These are phyloP conservation scores for Protea cynaroides DNA, from an alignment of 164 flowering plant species.

Conservation along the genomic window DNA sequence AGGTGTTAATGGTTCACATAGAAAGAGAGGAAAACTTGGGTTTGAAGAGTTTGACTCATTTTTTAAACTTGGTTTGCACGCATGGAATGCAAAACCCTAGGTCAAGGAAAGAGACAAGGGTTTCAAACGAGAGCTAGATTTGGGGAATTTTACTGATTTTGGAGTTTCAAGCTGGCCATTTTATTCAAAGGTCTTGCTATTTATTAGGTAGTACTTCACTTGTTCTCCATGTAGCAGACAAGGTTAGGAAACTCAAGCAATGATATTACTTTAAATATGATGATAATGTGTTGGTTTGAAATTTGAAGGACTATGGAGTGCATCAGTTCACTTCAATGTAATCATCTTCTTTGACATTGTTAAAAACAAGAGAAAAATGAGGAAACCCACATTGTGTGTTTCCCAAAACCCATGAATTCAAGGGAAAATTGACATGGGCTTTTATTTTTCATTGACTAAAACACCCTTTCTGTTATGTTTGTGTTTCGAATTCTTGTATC, in stretches of 20 bases:
- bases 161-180: slow-evolving; percentile 47
- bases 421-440: neutral
- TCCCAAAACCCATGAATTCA: neutral
- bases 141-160: slow-evolving; percentile 55
- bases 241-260: slow-evolving; percentile 25
- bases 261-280: slow-evolving; percentile 12
- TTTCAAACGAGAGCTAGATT: slow-evolving; percentile 59
- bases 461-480: too few species aligned
- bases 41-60: slow-evolving; percentile 45
- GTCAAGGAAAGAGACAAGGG: slow-evolving; percentile 63
- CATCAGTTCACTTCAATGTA: neutral
- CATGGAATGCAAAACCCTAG: slow-evolving; percentile 49
- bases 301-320: slow-evolving; percentile 5
- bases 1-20: slow-evolving; percentile 15
- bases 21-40: slow-evolving; percentile 52
- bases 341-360: slow-evolving; percentile 9
- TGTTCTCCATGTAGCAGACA: slow-evolving; percentile 42
- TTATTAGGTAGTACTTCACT: slow-evolving; percentile 25
- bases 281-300: neutral
- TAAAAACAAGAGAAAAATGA: slow-evolving; percentile 17
- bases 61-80: slow-evolving; percentile 38
- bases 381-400: neutral
- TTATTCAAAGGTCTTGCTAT: slow-evolving; percentile 35
- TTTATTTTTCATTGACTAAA: neutral
- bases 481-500: too few species aligned